Base-by-base conservation (phyloP, 31 red algal species). In the Pterothamnion heteromorphum region DNA sequence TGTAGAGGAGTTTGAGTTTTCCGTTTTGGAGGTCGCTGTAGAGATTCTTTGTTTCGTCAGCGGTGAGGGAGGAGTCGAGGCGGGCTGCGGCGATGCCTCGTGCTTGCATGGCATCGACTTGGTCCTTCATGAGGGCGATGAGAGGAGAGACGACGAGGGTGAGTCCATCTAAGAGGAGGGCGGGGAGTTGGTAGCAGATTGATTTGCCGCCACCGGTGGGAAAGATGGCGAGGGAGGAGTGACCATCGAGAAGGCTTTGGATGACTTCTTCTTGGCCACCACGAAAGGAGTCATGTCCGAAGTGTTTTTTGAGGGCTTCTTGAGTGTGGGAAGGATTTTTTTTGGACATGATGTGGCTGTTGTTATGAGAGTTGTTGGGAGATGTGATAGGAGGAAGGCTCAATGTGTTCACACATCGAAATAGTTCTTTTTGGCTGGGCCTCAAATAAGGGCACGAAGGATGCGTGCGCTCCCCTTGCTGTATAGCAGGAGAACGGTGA, bases 191-290 rank as follows among this genome's bases (percentile, higher is more conserved):
- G 71, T 97, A 99, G 44, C 95, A 96, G 0, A 99, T 94, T 0
- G 95, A 97, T 81, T 99, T 99, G 3, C 98, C 98, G 2, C 89
- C 93, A 44, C 96, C 96, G 22, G 98, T 99, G 18, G 98, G 98
- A 57, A 99, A 74, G 1, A 74, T 74, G 1, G 64, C 64, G 1
- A 74, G 2, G 1, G 64, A 23, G 4, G 51, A 38, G 1, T 57
- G 74, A 4, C 1, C 1, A 5, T 0, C 2, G 0, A 92, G 3
- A 24, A 92, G 2, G 9, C 82, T 24, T 92, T 92, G 74, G 18
- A 92, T 84, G 20, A 58, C 90, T 1, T 41, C 35, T 14, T 76
- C 37, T 36, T 92, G 90, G 1, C 90, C 90, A 58, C 21, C 36
- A 35, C 90, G 90, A 41, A 92, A 92, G 32, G 90, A 92, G 5